phyloP scores from a whole-genome alignment of 139 green algal genomes.

The Spirogloea muscicola region DNA sequence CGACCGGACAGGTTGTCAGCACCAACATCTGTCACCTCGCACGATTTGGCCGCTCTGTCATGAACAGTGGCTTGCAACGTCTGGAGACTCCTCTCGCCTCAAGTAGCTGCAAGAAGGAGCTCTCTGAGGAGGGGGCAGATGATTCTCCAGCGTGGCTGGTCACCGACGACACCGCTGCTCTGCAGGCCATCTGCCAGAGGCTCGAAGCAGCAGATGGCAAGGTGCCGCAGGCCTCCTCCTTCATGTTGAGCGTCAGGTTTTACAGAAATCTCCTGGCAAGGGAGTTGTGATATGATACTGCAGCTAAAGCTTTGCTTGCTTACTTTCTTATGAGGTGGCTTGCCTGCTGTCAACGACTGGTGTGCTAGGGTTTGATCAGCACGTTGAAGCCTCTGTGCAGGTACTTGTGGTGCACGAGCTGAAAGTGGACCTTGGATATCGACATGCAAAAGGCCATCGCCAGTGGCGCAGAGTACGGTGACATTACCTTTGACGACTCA shows the following conservation, averaged over 20 bases:
- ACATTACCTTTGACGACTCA: no score
- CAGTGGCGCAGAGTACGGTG: constrained; percentile 23
- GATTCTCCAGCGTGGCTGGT: no score
- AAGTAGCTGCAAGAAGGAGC: no score
- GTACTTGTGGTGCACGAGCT: constrained; percentile 23
- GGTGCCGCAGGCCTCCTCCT: neutral
- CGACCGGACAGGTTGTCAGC: neutral
- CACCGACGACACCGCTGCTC: neutral
- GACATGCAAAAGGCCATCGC: constrained; percentile 20
- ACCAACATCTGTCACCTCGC: constrained; percentile 25
- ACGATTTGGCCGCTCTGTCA: constrained; percentile 5
- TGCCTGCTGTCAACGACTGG: no score
- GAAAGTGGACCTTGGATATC: constrained; percentile 29
- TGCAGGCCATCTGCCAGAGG: neutral
- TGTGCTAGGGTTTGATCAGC: neutral
- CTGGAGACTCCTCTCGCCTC: constrained; percentile 10
- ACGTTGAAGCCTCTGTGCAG: neutral
- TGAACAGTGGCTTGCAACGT: neutral
- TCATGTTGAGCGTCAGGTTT: neutral
- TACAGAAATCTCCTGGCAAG: neutral
- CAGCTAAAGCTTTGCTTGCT: neutral
- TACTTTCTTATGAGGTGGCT: neutral
- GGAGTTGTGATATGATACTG: neutral
- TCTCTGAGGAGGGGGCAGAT: neutral
- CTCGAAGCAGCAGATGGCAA: constrained; percentile 3